Evolutionary conservation across 2,329 filamentous ascomycete genomes (phyloP).

Genomic region (Cordyceps tenuipes): DNA sequence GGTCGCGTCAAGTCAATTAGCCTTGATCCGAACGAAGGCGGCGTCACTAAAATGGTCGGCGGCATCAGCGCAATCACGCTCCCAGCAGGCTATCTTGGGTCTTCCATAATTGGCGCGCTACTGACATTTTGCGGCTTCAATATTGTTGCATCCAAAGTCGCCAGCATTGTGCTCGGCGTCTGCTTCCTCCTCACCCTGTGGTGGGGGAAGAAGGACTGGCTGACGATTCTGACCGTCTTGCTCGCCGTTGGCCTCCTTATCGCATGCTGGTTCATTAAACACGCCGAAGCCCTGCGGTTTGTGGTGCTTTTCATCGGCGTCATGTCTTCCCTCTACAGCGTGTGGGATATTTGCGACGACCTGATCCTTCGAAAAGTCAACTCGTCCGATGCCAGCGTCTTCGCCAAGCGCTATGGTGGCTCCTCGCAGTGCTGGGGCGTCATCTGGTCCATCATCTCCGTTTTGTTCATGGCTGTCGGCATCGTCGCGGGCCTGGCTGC

Average conservation of each 20-base stretch:
- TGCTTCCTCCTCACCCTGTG: slow-evolving; percentile 73
- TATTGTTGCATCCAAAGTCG: slow-evolving; percentile 73
- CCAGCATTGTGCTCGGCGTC: slow-evolving; percentile 61
- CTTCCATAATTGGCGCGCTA: slow-evolving; percentile 66
- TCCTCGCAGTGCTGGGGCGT: slow-evolving; percentile 76
- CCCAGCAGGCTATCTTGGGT: slow-evolving; percentile 71
- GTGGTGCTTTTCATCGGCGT: slow-evolving; percentile 74
- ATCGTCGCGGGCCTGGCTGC: slow-evolving; percentile 72
- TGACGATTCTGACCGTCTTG: slow-evolving; percentile 64
- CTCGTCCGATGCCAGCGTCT: slow-evolving; percentile 69
- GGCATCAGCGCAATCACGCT: slow-evolving; percentile 63
- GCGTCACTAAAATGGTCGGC: slow-evolving; percentile 69
- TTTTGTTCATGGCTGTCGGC: slow-evolving; percentile 61
- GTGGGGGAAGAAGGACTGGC: slow-evolving; percentile 74
- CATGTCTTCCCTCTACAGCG: slow-evolving; percentile 72
- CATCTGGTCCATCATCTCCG: slow-evolving; percentile 66
- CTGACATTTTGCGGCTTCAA: slow-evolving; percentile 75
- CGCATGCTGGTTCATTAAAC: slow-evolving; percentile 71
- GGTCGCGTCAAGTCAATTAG: slow-evolving; percentile 67
- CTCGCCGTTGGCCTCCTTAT: slow-evolving; percentile 62
- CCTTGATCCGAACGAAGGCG: slow-evolving; percentile 69
- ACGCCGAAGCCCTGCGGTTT: slow-evolving; percentile 65
- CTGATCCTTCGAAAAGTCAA: slow-evolving; percentile 75
- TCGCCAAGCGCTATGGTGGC: slow-evolving; percentile 68
- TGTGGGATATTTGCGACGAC: slow-evolving; percentile 82